Base-by-base conservation (phyloP, 2,329 filamentous ascomycete genomes). In the Incumbomyces delicatus region DNA sequence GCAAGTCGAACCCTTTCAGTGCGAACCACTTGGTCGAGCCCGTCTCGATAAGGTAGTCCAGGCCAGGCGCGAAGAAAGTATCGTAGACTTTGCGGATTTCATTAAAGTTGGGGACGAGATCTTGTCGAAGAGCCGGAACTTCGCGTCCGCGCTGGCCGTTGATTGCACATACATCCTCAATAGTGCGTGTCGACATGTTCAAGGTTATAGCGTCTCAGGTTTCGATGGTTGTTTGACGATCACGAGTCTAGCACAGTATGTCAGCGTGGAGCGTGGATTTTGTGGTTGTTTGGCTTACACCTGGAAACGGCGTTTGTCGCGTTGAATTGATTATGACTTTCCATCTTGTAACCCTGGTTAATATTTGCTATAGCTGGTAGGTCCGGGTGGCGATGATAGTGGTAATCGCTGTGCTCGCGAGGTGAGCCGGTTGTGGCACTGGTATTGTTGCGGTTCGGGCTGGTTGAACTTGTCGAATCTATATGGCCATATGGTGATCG, bases 1-100 rank as follows among this genome's bases (percentile, higher is more conserved):
- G 64, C 44, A 72, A 66, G n/a, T 61, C 62, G 46, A 75, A 67
- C 45, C 73, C 76, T 53, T 72, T 72, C 32, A 66, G 68, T 20
- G 70, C 77, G 66, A 87, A 95, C 89, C 89, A 96, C 22, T 74
- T 75, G 16, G 52, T 48, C 32, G 41, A 41, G 29, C 50, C 50
- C 6, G 87, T 85, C 63, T 95, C 89, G 52, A 94, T 76, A 52
- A 92, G 82, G 41, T 76, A 76, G 63, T 86, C 81, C 39, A 92
- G 76, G 6, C 80, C 83, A 1, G 76, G 76, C 3, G 81, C 83
- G 62, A 92, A 94, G 53, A 87, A 81, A 54, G 83, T 81, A 56
- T 78, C 76, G 64, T 85, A 94, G 13, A 90, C 69, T 51, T 76
- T 76, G 53, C 79, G 80, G 49, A 87, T 79, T 60, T 87, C 81